Evolutionary conservation across 805 yeast species (phyloP).

Genomic region (Starmerella asiatica): DNA sequence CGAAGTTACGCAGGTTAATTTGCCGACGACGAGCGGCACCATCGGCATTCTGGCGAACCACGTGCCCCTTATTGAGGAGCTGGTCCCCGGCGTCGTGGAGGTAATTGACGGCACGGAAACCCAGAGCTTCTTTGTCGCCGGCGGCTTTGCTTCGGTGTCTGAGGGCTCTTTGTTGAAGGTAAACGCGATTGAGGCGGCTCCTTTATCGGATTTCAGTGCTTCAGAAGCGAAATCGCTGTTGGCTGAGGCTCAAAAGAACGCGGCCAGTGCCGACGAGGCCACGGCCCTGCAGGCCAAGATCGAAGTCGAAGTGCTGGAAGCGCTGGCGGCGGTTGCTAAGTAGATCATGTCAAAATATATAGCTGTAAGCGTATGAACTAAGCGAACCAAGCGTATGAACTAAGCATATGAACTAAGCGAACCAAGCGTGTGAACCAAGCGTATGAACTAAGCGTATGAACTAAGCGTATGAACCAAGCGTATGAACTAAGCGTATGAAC

Average conservation of each 20-base stretch:
- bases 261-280: slow-evolving; percentile 63
- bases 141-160: slow-evolving; percentile 92
- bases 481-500: neutral
- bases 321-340: slow-evolving; percentile 71
- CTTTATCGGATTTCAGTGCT: slow-evolving; percentile 72
- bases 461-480: too few relatives aligned
- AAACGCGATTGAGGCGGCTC: slow-evolving; percentile 90
- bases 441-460: too few relatives aligned
- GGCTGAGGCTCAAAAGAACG: slow-evolving; percentile 89
- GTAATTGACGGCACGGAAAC: slow-evolving; percentile 67
- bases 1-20: slow-evolving; percentile 61
- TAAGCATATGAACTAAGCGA: neutral
- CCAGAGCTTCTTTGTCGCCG: slow-evolving; percentile 77
- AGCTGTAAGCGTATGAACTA: neutral
- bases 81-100: slow-evolving; percentile 90
- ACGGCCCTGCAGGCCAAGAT: slow-evolving; percentile 90
- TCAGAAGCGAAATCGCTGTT: slow-evolving; percentile 64
- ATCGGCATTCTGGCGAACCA: slow-evolving; percentile 95
- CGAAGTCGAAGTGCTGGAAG: slow-evolving; percentile 92
- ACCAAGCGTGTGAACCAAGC: too few relatives aligned
- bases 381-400: neutral
- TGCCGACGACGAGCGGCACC: slow-evolving; percentile 91
- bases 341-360: slow-evolving; percentile 24
- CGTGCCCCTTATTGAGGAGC: slow-evolving; percentile 94
- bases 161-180: slow-evolving; percentile 85